phyloP scores from a whole-genome alignment of 2,329 filamentous ascomycete species.

The Balansia obtecta region DNA sequence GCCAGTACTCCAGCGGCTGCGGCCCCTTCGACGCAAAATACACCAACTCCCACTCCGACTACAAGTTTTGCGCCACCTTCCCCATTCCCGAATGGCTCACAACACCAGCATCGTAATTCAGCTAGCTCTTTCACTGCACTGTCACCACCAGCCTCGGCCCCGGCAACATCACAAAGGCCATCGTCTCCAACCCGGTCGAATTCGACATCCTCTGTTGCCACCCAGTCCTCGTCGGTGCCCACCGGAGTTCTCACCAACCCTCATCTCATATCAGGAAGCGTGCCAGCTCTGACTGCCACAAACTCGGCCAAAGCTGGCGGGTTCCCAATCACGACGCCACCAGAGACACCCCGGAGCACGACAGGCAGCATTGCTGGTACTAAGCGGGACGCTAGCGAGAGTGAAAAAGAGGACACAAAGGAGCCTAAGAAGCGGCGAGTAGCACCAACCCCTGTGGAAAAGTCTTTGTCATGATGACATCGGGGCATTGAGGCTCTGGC shows the following conservation, averaged over 20 bases:
- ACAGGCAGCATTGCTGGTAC: conserved; percentile 25
- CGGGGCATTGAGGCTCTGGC: background rate
- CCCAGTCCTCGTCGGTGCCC: conserved; percentile 38
- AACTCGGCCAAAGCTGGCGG: conserved; percentile 51
- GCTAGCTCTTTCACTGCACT: conserved; percentile 44
- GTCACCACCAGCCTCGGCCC: conserved; percentile 41
- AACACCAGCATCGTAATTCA: conserved; percentile 46
- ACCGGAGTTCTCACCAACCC: conserved; percentile 60
- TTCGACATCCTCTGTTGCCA: conserved; percentile 68
- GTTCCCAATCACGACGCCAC: conserved; percentile 75
- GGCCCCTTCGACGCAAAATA: conserved; percentile 43
- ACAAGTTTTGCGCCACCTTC: conserved; percentile 49
- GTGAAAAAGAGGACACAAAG: conserved; percentile 38
- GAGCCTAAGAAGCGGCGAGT: conserved; percentile 58
- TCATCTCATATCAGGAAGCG: conserved; percentile 61
- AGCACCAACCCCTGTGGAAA: conserved; percentile 48
- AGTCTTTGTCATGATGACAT: background rate
- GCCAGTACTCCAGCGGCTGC: conserved; percentile 23
- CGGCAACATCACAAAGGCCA: conserved; percentile 52
- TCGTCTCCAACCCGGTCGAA: conserved; percentile 76
- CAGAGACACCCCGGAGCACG: conserved; percentile 59
- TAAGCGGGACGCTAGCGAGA: conserved; percentile 46
- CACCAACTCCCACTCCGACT: conserved; percentile 60
- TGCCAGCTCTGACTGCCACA: conserved; percentile 65
- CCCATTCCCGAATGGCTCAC: conserved; percentile 35